Conservation (phyloP, 345 rosid species). For the Erucastrum elatum region DNA sequence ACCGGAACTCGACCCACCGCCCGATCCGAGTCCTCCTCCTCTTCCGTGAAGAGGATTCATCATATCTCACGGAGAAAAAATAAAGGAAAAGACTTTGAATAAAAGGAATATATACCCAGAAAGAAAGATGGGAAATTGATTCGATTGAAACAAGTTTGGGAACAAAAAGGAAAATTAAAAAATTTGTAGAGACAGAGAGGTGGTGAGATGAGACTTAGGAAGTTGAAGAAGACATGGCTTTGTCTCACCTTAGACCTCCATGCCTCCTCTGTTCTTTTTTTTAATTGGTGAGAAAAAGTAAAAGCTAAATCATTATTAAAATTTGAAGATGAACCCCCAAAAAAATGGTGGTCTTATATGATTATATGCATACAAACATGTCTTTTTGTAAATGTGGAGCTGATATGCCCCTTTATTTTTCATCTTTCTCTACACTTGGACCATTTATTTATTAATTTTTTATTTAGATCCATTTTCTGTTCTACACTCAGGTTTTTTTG, state of each 20-base stretch:
- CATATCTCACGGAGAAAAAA: conserved; percentile 28
- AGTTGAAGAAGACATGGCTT: conserved; percentile 48
- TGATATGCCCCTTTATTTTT: conserved; percentile 14
- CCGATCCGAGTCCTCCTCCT: conserved; percentile 74
- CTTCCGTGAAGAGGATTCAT: conserved; percentile 65
- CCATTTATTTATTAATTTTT: background rate
- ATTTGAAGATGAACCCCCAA: background rate
- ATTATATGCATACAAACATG: conserved; percentile 3
- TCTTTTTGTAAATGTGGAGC: conserved; percentile 9
- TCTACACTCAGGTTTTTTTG: background rate
- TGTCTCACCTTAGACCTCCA: conserved; percentile 55
- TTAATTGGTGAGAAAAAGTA: background rate
- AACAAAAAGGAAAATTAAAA: conserved; percentile 16
- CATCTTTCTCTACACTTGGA: background rate
- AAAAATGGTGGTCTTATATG: background rate
- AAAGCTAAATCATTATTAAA: conserved; percentile 19
- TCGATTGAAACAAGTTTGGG: conserved; percentile 27
- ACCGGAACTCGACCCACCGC: conserved; percentile 51
- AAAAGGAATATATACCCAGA: conserved; percentile 12
- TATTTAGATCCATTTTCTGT: background rate
- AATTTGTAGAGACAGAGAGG: conserved; percentile 21
- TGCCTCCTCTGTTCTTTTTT: conserved; percentile 32
- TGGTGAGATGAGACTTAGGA: conserved; percentile 44
- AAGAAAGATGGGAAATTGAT: conserved; percentile 5
- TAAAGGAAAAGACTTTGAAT: background rate